Conservation (phyloP, 768 basidiomycete species). For the Hemileccinum rubropunctum region DNA sequence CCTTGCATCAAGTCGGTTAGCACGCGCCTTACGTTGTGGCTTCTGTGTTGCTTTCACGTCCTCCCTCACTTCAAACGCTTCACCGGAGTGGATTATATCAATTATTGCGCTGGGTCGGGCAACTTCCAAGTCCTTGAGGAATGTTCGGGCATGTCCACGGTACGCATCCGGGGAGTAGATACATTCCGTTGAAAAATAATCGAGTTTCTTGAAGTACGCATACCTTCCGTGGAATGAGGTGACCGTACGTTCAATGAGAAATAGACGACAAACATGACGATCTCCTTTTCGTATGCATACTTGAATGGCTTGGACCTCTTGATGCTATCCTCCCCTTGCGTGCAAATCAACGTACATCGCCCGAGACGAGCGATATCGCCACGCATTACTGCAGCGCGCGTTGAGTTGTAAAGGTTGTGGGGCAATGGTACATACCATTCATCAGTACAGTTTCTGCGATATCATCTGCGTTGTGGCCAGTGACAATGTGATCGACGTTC, state of each 20-base stretch:
- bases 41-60: slow-evolving; percentile 85
- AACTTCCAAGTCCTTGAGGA: slow-evolving; percentile 94
- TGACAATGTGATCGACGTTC: slow-evolving; percentile 94
- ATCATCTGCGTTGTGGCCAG: slow-evolving; percentile 98
- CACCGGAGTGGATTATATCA: slow-evolving; percentile 96
- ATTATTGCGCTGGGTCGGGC: slow-evolving; percentile 94
- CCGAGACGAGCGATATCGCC: slow-evolving; percentile 95
- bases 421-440: slow-evolving; percentile 70
- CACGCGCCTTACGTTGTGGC: slow-evolving; percentile 64
- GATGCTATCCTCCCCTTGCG: slow-evolving; percentile 94
- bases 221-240: slow-evolving; percentile 58
- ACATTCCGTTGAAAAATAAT: slow-evolving; percentile 99
- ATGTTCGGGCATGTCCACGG: slow-evolving; percentile 90
- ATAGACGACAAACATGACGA: slow-evolving; percentile 75
- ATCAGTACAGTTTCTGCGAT: slow-evolving; percentile 98
- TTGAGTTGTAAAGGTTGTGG: background rate
- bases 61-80: slow-evolving; percentile 83
- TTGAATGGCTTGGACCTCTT: slow-evolving; percentile 99
- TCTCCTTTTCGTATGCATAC: slow-evolving; percentile 99
- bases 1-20: background rate
- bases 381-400: slow-evolving; percentile 74
- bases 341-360: slow-evolving; percentile 92
- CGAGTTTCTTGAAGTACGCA: slow-evolving; percentile 98
- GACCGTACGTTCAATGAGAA: background rate
- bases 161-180: slow-evolving; percentile 99